Conservation (phyloP, 257 asterid genomes). For the Schizonepeta tenuifolia region DNA sequence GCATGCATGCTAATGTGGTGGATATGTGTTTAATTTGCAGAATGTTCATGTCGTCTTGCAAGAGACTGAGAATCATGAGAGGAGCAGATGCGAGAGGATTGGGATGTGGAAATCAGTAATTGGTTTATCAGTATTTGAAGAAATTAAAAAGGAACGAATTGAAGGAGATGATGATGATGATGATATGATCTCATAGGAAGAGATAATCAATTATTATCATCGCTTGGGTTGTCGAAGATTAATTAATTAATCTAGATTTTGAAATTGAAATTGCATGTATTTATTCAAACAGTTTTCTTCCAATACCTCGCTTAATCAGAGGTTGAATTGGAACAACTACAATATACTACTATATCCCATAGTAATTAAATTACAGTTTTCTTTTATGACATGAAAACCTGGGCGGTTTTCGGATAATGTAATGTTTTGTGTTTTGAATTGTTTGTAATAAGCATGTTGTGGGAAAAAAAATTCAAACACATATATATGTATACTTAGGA, state of each 20-base stretch:
- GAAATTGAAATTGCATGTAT: conserved; percentile 36
- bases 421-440: conserved; percentile 27
- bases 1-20: background rate
- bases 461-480: background rate
- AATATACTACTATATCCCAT: conserved; percentile 15
- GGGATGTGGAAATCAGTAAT: conserved; percentile 50
- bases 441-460: conserved; percentile 43
- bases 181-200: conserved; percentile 34
- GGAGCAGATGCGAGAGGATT: conserved; percentile 78
- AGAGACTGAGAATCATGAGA: conserved; percentile 80
- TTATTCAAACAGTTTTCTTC: conserved; percentile 34
- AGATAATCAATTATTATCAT: conserved; percentile 16
- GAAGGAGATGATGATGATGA: conserved; percentile 30
- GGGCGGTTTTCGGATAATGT: conserved; percentile 56
- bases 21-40: conserved; percentile 41
- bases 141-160: background rate
- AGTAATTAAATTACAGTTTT: conserved; percentile 35
- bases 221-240: conserved; percentile 66
- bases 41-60: conserved; percentile 79
- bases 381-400: conserved; percentile 39
- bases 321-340: conserved; percentile 34
- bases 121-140: background rate
- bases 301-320: conserved; percentile 33
- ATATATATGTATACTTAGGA: conserved; percentile 31
- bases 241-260: conserved; percentile 25